Conservation (phyloP, 2,329 filamentous ascomycete genomes). For the Aphanoascus verrucosus region DNA sequence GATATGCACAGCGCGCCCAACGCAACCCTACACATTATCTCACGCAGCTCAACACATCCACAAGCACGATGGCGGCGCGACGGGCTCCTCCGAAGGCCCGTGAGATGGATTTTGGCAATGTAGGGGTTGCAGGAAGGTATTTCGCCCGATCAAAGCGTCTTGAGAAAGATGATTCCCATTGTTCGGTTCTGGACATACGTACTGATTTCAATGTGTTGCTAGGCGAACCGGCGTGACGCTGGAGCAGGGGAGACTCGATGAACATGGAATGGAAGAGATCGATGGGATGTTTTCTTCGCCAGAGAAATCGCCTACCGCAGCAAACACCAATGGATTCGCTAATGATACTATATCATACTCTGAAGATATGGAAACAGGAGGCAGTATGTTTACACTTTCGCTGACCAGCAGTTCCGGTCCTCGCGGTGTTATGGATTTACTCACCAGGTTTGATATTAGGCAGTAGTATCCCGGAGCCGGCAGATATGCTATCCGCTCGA, state of each 20-base stretch:
- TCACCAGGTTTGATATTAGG: constrained; percentile 21
- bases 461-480: constrained; percentile 33
- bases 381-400: constrained; percentile 41
- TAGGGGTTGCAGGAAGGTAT: constrained; percentile 40
- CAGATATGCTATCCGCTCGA: constrained; percentile 31
- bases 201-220: constrained; percentile 17
- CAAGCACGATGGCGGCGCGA: constrained; percentile 23
- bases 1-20: not conserved
- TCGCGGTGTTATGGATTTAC: not conserved
- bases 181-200: not conserved
- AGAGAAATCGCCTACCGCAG: constrained; percentile 45
- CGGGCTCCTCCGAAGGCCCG: constrained; percentile 33
- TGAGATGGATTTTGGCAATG: constrained; percentile 40
- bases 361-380: constrained; percentile 52
- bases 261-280: constrained; percentile 81
- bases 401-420: not conserved
- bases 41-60: not conserved
- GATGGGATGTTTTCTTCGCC: constrained; percentile 85
- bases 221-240: constrained; percentile 86
- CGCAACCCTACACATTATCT: not conserved
- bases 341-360: constrained; percentile 43
- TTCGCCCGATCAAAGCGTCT: not conserved
- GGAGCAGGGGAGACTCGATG: constrained; percentile 72
- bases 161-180: not conserved
- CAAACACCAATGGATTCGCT: constrained; percentile 24